Base-by-base conservation (phyloP, 1,284 basidiomycete species). In the Flammula alnicola region DNA sequence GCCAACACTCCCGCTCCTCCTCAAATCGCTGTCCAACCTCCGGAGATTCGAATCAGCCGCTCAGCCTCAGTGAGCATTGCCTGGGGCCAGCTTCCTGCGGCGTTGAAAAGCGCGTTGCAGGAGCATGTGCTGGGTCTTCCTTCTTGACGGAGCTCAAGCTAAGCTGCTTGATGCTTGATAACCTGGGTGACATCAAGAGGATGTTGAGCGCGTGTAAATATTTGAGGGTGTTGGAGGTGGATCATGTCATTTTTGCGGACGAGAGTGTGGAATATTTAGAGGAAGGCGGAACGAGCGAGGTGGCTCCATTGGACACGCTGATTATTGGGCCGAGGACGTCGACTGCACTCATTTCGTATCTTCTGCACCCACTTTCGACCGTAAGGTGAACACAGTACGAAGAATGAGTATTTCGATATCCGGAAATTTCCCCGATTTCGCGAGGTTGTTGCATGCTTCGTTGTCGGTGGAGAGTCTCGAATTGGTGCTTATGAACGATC, bases 301-400 rank as follows among this genome's bases (percentile, higher is more conserved):
- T 50, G 31, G 39, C 30, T 22, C 33, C 51, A 3, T 52, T 65
- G 42, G 62, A 65, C 27, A 55, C 40, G 9, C 51, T 66, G 30
- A 43, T 59, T 3, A 41, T 65, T 25, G 62, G 63, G 10, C 56
- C 61, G 5, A 58, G 60, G 35, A 66, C 61, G 3, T 61, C 62
- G 26, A 50, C 57, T 1, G 50, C 49, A 5, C 35, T 66, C 17
- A 55, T 64, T 23, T 38, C 40, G 4, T 56, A 51, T 39, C 54
- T 66, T 12, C 51, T 62, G 5, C 59, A 62, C 19, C 55, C 59
- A 11, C 47, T 49, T 4, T 61, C 61, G 3, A 49, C 33, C 1
- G 52, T 63, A n/a, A 45, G 20, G 39, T 63, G 1, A 41, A 39
- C 5, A 48, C 54, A 4, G 46, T 64, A 27, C 53, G 63, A 5